These are phyloP conservation scores for Thymus quinquecostatus DNA, from an alignment of 257 asterid species.

Conservation along the genomic window DNA sequence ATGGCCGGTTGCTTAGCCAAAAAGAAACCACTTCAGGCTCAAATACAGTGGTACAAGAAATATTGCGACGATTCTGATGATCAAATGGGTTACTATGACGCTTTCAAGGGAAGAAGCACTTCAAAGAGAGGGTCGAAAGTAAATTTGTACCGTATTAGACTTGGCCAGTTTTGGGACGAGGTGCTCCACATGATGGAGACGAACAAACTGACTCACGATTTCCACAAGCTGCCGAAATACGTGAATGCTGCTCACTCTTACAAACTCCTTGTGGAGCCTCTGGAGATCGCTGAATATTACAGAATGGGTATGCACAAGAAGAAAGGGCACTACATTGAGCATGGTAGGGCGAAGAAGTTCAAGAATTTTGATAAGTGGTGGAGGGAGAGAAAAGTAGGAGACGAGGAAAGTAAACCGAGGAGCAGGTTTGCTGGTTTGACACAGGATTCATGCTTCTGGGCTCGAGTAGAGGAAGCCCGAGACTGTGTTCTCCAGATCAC, in stretches of 20 bases:
- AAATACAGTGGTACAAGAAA: slow-evolving; percentile 78
- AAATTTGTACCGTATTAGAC: slow-evolving; percentile 55
- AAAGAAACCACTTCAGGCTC: slow-evolving; percentile 68
- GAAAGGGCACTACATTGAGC: slow-evolving; percentile 72
- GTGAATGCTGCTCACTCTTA: slow-evolving; percentile 72
- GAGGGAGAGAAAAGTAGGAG: slow-evolving; percentile 56
- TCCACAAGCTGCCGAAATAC: slow-evolving; percentile 68
- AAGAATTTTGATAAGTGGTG: slow-evolving; percentile 86
- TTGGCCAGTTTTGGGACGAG: slow-evolving; percentile 69
- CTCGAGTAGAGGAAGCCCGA: slow-evolving; percentile 78
- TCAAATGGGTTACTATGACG: slow-evolving; percentile 80
- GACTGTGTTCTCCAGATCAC: slow-evolving; percentile 46
- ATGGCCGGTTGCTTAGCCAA: slow-evolving; percentile 63
- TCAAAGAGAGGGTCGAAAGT: slow-evolving; percentile 59
- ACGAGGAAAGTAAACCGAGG: slow-evolving; percentile 51
- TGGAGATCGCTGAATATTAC: slow-evolving; percentile 88
- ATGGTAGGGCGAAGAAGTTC: slow-evolving; percentile 78
- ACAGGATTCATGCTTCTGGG: slow-evolving; percentile 95
- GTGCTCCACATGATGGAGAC: slow-evolving; percentile 61
- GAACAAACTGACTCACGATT: slow-evolving; percentile 79
- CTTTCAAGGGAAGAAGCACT: slow-evolving; percentile 68
- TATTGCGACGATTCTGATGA: slow-evolving; percentile 71
- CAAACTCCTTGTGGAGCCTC: slow-evolving; percentile 84
- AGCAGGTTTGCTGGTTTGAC: slow-evolving; percentile 74
- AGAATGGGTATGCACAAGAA: slow-evolving; percentile 57